Conservation (phyloP, 805 yeast genomes). For the Suhomyces emberorum region DNA sequence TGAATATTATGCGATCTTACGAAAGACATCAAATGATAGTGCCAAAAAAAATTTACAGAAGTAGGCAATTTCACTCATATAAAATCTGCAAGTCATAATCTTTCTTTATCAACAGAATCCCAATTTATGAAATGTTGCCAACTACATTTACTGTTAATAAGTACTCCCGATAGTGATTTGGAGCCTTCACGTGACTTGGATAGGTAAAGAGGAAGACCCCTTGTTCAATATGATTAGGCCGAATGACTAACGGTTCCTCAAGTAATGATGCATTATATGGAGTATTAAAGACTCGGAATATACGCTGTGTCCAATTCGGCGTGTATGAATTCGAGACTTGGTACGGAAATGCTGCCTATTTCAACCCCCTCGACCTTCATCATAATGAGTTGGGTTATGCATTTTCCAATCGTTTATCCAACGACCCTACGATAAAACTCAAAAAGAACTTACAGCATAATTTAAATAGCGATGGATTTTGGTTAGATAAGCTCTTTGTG, state of each 20-base stretch:
- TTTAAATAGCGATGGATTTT: constrained; percentile 21
- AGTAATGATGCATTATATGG: constrained; percentile 53
- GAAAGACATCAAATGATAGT: too few species aligned
- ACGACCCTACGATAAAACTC: constrained; percentile 11
- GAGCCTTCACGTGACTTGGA: too few species aligned
- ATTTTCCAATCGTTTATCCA: constrained; percentile 20
- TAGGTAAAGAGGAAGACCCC: too few species aligned
- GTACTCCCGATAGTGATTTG: too few species aligned
- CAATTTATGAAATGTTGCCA: too few species aligned
- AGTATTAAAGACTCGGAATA: constrained; percentile 58
- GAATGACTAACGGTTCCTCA: constrained; percentile 1
- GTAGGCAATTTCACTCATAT: too few species aligned
- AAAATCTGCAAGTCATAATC: too few species aligned
- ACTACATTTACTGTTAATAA: too few species aligned
- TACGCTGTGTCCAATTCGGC: constrained; percentile 65
- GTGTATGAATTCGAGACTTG: constrained; percentile 69
- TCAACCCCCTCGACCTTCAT: constrained; percentile 32
- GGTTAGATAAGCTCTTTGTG: constrained; percentile 64
- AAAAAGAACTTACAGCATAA: background rate
- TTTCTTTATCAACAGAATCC: too few species aligned
- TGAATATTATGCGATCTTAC: too few species aligned
- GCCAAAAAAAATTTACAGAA: too few species aligned
- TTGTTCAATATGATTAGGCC: too few species aligned
- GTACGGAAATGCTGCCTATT: constrained; percentile 85
- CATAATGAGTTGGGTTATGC: constrained; percentile 46